Conservation (phyloP, 768 basidiomycete species). For the Mycena rosella region DNA sequence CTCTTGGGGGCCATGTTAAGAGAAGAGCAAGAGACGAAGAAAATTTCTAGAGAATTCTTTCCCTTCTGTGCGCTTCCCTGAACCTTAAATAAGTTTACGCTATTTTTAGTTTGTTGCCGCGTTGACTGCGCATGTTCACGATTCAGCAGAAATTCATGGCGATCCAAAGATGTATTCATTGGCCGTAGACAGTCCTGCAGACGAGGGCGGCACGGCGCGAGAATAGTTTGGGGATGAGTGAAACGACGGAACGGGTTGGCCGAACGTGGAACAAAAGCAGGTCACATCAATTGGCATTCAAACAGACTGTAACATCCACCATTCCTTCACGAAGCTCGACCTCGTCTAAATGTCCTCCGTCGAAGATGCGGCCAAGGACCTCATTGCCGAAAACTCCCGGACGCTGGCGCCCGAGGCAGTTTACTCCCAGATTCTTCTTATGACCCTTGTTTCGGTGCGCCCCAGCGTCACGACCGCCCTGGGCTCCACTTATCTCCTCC, state of each 20-base stretch:
- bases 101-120: background rate
- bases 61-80: background rate
- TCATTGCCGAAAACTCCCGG: slow-evolving; percentile 48
- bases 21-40: no score
- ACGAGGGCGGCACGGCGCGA: no score
- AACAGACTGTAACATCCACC: background rate
- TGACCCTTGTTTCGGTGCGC: slow-evolving; percentile 80
- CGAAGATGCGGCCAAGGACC: slow-evolving; percentile 52
- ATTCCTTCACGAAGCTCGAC: slow-evolving; percentile 24
- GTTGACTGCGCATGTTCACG: slow-evolving; percentile 13
- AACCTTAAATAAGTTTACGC: background rate
- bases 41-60: slow-evolving; percentile 1
- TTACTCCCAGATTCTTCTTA: slow-evolving; percentile 80
- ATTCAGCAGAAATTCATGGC: background rate
- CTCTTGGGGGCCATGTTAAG: no score
- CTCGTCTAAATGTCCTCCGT: slow-evolving; percentile 58
- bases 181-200: no score
- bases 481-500: slow-evolving; percentile 26
- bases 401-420: slow-evolving; percentile 49
- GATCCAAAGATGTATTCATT: background rate
- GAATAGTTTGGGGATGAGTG: background rate
- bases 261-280: no score
- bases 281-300: slow-evolving; percentile 11
- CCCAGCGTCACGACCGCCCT: background rate
- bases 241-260: background rate